Conservation (phyloP, 352 stramenopile species). For the Pythium aristosporum region DNA sequence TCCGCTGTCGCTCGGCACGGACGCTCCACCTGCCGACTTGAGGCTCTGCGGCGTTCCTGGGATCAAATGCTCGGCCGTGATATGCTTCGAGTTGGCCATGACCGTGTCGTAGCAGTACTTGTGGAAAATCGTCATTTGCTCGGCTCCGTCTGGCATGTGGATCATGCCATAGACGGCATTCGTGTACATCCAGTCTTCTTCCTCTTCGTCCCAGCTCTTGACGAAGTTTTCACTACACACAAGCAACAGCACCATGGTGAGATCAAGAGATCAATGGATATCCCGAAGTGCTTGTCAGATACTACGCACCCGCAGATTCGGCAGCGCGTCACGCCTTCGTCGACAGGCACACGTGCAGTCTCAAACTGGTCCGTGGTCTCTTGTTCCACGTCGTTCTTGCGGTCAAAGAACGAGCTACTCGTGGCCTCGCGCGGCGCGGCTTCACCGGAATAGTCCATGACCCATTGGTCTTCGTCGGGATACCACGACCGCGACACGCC, state of each 20-base stretch:
- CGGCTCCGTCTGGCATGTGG: constrained; percentile 42
- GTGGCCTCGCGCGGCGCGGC: constrained; percentile 63
- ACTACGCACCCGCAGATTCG: constrained; percentile 71
- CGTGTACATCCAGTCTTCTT: constrained; percentile 91
- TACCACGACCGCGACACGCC: constrained; percentile 84
- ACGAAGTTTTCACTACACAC: constrained; percentile 62
- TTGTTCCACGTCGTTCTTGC: constrained; percentile 53
- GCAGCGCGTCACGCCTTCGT: constrained; percentile 77
- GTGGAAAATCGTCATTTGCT: constrained; percentile 84
- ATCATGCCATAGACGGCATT: constrained; percentile 82
- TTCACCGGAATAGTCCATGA: constrained; percentile 65
- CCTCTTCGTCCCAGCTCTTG: constrained; percentile 87
- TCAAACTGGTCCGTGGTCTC: constrained; percentile 59
- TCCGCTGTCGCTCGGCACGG: constrained; percentile 20
- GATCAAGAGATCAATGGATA: constrained; percentile 6
- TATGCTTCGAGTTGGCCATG: constrained; percentile 78
- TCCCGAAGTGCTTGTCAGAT: background rate
- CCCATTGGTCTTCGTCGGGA: constrained; percentile 79
- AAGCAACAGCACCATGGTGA: background rate
- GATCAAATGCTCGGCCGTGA: constrained; percentile 73
- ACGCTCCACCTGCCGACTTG: constrained; percentile 29
- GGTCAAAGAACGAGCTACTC: constrained; percentile 78
- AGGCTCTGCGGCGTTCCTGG: constrained; percentile 40
- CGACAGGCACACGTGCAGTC: constrained; percentile 69
- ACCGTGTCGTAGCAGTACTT: constrained; percentile 89